Percentiles rank a stretch among this genome's conserved stretches.
phyloP scores from a whole-genome alignment of 768 basidiomycete species.

The Cytidiella melzeri region DNA sequence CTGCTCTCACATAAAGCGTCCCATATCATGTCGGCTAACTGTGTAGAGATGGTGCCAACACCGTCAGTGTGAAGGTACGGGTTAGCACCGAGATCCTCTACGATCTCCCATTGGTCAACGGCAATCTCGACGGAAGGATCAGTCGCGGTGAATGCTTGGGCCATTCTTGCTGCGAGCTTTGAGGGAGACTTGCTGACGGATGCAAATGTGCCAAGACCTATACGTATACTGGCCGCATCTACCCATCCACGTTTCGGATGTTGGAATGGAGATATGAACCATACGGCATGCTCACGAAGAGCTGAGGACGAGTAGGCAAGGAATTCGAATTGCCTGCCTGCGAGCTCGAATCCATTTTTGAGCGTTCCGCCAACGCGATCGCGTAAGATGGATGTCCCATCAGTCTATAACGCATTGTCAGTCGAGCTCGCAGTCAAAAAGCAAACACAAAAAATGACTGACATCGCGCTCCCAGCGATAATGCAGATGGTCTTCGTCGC shows the following conservation, averaged over 20 bases:
- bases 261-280: conserved; percentile 68
- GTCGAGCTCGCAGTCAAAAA: not conserved
- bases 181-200: conserved; percentile 46
- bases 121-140: conserved; percentile 60
- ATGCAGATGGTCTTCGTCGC: conserved; percentile 74
- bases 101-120: conserved; percentile 53
- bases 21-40: conserved; percentile 58
- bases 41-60: conserved; percentile 67
- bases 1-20: conserved; percentile 40
- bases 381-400: conserved; percentile 20
- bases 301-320: conserved; percentile 79
- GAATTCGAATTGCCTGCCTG: conserved; percentile 69
- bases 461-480: conserved; percentile 68
- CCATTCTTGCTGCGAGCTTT: conserved; percentile 76
- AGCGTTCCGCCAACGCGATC: conserved; percentile 23
- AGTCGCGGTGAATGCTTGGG: conserved; percentile 82
- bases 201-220: conserved; percentile 62
- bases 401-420: conserved; percentile 13
- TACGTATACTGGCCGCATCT: conserved; percentile 53
- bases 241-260: conserved; percentile 39
- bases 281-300: conserved; percentile 73
- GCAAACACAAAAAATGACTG: not conserved
- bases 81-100: conserved; percentile 45
- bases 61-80: conserved; percentile 65
- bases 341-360: conserved; percentile 60